These are phyloP conservation scores for Panicum miliaceum DNA, from an alignment of 176 grass and related monocot genomes.

Conservation along the genomic window DNA sequence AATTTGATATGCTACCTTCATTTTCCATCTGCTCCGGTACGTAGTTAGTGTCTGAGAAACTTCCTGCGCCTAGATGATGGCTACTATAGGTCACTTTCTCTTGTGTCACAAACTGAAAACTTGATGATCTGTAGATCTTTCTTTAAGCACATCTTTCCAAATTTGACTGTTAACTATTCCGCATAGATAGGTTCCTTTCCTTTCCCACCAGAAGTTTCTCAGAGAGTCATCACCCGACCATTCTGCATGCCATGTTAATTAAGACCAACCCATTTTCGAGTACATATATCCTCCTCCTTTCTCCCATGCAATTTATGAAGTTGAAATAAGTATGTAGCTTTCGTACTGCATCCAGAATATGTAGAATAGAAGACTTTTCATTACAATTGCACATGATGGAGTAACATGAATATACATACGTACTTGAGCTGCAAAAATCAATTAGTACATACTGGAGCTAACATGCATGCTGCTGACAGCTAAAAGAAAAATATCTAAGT, in stretches of 20 bases:
- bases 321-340: not conserved
- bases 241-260: not conserved
- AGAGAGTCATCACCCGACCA: not conserved
- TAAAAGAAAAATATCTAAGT: not conserved
- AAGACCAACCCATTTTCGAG: not conserved
- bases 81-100: not conserved
- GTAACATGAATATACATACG: not conserved
- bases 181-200: not conserved
- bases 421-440: not conserved
- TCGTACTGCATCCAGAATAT: not conserved
- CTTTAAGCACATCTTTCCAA: not conserved
- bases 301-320: not conserved
- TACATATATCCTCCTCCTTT: not conserved
- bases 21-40: not conserved
- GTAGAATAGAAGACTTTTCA: not conserved
- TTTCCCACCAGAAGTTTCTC: not conserved
- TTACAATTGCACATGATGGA: not conserved
- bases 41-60: conserved; percentile 7
- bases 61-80: not conserved
- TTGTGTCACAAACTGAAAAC: conserved; percentile 12
- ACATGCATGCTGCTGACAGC: not conserved
- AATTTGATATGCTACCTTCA: not conserved
- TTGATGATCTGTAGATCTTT: not conserved
- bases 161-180: not conserved
- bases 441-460: not conserved